Evolutionary conservation across 2,329 filamentous ascomycete genomes (phyloP).

Genomic region (Penicillium sp.): DNA sequence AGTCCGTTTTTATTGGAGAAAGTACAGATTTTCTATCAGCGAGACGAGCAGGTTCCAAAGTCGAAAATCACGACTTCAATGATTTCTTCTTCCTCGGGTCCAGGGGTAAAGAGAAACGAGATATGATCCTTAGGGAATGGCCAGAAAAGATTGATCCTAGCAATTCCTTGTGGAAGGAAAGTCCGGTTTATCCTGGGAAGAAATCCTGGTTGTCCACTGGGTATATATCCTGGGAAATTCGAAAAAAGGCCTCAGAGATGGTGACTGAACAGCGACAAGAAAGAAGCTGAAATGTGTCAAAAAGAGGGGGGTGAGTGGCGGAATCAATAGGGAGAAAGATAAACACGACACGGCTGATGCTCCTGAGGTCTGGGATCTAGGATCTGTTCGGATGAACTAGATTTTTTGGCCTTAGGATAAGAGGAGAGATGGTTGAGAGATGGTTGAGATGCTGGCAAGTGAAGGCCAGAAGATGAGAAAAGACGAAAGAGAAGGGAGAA

Average conservation of each 20-base stretch:
- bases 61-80: slow-evolving; percentile 18
- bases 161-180: slow-evolving; percentile 8
- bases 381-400: slow-evolving; percentile 3
- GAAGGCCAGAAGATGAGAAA: slow-evolving; percentile 4
- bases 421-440: neutral
- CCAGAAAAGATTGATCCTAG: slow-evolving; percentile 15
- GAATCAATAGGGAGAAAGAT: slow-evolving; percentile 5
- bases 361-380: slow-evolving; percentile 1
- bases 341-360: neutral
- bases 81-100: slow-evolving; percentile 10
- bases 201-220: slow-evolving; percentile 19
- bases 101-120: slow-evolving; percentile 13
- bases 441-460: neutral
- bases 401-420: neutral
- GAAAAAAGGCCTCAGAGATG: slow-evolving; percentile 6
- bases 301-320: slow-evolving; percentile 5
- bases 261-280: slow-evolving; percentile 4
- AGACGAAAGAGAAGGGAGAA: slow-evolving; percentile 7
- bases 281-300: neutral
- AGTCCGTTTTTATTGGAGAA: slow-evolving; percentile 22
- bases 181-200: slow-evolving; percentile 12
- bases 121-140: slow-evolving; percentile 14
- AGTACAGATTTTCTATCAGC: slow-evolving; percentile 21
- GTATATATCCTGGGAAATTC: slow-evolving; percentile 21
- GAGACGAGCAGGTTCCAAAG: slow-evolving; percentile 14